Evolutionary conservation across 192 early-diverging fungal species (phyloP).

Genomic region (Gryganskiella cystojenkinii): DNA sequence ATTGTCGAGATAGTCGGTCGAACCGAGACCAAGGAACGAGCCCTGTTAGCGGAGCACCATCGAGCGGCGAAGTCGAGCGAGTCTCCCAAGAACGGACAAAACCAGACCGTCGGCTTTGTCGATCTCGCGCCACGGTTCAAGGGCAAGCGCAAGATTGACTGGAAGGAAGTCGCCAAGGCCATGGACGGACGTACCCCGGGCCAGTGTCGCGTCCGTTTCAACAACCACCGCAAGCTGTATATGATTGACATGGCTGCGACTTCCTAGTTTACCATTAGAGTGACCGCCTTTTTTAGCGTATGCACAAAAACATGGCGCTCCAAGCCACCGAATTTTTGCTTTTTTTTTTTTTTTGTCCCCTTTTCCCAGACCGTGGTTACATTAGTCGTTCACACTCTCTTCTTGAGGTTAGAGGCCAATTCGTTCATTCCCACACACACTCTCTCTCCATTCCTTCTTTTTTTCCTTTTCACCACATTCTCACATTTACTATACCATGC

Average conservation of each 20-base stretch:
- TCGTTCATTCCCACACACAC: background rate
- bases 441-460: background rate
- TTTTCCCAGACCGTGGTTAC: background rate
- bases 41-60: background rate
- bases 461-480: background rate
- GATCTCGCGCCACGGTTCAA: conserved; percentile 9
- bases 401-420: background rate
- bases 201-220: conserved; percentile 29
- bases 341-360: conserved; percentile 36
- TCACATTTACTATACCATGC: conserved; percentile 10
- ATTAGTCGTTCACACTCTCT: background rate
- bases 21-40: conserved; percentile 10
- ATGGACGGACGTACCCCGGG: conserved; percentile 29
- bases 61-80: background rate
- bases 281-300: background rate
- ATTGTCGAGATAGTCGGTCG: conserved; percentile 19
- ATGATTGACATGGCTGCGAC: conserved; percentile 18
- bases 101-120: background rate
- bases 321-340: background rate
- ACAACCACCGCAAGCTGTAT: conserved; percentile 14
- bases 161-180: conserved; percentile 26
- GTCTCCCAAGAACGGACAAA: background rate
- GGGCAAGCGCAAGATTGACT: conserved; percentile 17
- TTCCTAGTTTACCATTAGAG: conserved; percentile 8
- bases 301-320: background rate